Base-by-base conservation (phyloP, 2,329 filamentous ascomycete genomes). In the Cladosporium sp. region DNA sequence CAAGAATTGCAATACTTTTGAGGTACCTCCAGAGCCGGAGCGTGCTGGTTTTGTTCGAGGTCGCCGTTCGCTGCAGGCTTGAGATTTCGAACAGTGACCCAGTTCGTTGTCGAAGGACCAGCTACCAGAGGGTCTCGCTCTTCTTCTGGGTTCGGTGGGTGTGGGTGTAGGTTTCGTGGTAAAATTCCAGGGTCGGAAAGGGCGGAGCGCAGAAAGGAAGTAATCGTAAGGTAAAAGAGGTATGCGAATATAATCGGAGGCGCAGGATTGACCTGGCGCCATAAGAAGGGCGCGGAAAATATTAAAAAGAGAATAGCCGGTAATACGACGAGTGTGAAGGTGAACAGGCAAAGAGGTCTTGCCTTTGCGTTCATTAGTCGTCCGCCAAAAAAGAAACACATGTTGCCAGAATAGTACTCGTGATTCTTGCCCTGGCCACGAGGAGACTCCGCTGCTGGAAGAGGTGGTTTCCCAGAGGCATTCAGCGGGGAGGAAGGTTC, bases 1-100 rank as follows among this genome's bases (percentile, higher is more conserved):
- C 93, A 98, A 15, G 91, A 95, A 66, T 91, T 92, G 79, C 93
- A 98, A 72, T 95, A 96, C 72, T 98, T 97, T 54, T 92, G 91
- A 0, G 93, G 93, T 1, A 98, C 91, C 67, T 98, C 93, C 88
- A 98, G 96, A 5, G 91, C 91, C 12, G 49, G 42, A 7, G 42
- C 51, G 87, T 41, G 47, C n/a, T 54, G 53, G 32, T 50, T 41
- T 12, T 52, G 55, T 38, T 58, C 56, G 4, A 54, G 47, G 18
- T 50, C 47, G 25, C 43, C 30, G 12, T 11, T n/a, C 7, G 52
- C 49, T 7, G 50, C 50, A 6, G 53, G 36, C 30, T 47, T 49
- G 35, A 41, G 51, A 47, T 36, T 53, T 49, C 63, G 63, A 59
- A 97, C 87, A 73, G 95, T 82, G 7, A 88, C 86, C 93, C 93